A percentile compares a stretch with the other conserved stretches of the same genome.
Evolutionary conservation across 768 basidiomycete genomes (phyloP).

Genomic region (Nidula microcarpa): DNA sequence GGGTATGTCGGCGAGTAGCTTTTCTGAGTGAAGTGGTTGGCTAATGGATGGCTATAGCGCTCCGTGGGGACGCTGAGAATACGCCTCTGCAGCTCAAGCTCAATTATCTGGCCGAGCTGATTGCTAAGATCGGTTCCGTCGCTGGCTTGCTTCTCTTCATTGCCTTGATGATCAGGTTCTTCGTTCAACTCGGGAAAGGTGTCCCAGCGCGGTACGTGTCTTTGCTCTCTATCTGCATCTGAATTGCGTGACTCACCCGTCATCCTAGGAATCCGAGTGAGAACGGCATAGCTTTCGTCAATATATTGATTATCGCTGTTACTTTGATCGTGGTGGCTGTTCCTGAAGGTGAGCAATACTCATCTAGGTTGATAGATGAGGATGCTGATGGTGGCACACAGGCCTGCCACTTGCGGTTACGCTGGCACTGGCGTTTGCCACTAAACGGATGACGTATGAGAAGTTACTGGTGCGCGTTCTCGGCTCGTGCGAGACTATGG

Average conservation of each 20-base stretch:
- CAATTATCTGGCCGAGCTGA: constrained; percentile 90
- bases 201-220: constrained; percentile 50
- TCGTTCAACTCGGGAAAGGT: constrained; percentile 74
- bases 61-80: constrained; percentile 81
- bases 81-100: constrained; percentile 95
- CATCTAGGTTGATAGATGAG: constrained; percentile 3
- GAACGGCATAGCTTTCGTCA: constrained; percentile 88
- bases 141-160: constrained; percentile 81
- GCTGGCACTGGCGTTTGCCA: constrained; percentile 94
- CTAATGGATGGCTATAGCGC: constrained; percentile 42
- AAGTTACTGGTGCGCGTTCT: constrained; percentile 94
- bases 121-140: constrained; percentile 84
- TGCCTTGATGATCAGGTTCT: constrained; percentile 91
- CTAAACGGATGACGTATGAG: constrained; percentile 96
- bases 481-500: constrained; percentile 98
- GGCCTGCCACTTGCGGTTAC: constrained; percentile 95
- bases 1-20: constrained; percentile 49
- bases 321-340: constrained; percentile 62
- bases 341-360: constrained; percentile 33
- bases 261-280: constrained; percentile 57
- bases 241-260: constrained; percentile 1
- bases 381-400: constrained; percentile 17
- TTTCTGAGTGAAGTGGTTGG: neutral
- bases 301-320: constrained; percentile 92
- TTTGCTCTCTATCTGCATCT: neutral